Conservation (phyloP, 1,284 basidiomycete species). For the Ceratobasidium sp. region DNA sequence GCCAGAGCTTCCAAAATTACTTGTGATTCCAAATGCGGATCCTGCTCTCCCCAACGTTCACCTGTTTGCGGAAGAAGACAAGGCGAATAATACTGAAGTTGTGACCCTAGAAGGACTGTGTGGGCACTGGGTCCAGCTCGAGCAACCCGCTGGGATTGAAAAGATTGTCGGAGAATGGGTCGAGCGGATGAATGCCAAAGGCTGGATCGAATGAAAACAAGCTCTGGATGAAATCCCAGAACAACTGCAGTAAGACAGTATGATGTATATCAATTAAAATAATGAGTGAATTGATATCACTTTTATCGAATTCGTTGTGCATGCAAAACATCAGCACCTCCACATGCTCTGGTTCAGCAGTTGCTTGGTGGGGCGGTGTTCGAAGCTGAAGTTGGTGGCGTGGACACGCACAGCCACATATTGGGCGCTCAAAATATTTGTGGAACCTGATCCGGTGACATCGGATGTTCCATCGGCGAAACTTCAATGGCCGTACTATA, state of each 20-base stretch:
- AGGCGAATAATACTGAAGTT: neutral
- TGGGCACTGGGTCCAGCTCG: conserved; percentile 40
- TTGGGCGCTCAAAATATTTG: neutral
- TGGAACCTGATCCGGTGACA: neutral
- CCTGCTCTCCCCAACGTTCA: neutral
- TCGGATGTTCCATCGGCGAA: neutral
- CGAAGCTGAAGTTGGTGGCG: neutral
- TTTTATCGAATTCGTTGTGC: too few species aligned
- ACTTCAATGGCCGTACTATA: neutral
- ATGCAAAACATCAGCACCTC: too few species aligned
- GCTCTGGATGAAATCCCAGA: too few species aligned
- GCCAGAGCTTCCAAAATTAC: conserved; percentile 35
- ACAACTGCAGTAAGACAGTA: too few species aligned
- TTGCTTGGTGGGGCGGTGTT: neutral
- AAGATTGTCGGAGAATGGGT: conserved; percentile 43
- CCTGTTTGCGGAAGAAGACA: neutral
- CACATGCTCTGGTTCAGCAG: too few species aligned
- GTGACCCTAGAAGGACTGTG: conserved; percentile 12
- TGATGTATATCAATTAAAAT: too few species aligned
- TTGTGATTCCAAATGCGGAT: conserved; percentile 33
- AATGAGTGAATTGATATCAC: too few species aligned
- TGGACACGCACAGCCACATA: neutral
- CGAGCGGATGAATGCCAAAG: conserved; percentile 16
- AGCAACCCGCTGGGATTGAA: conserved; percentile 30
- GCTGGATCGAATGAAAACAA: neutral